These are phyloP conservation scores for Lippia alba DNA, from an alignment of 305 asterid genomes.

Conservation along the genomic window DNA sequence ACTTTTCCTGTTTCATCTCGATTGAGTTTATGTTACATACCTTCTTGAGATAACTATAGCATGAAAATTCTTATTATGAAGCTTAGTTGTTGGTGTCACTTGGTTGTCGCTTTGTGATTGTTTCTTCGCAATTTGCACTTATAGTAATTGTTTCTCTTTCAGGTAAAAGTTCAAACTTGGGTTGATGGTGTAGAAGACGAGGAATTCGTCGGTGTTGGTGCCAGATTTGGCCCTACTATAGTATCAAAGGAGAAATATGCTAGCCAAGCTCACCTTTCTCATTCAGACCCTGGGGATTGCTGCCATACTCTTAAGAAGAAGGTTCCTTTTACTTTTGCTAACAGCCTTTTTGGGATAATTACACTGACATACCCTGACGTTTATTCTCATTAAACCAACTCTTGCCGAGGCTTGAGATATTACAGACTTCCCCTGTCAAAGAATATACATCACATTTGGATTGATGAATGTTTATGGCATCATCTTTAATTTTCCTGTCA, in stretches of 20 bases:
- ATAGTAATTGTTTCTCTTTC: not conserved
- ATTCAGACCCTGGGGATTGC: conserved; percentile 81
- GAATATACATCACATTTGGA: too few relatives aligned
- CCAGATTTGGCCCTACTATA: conserved; percentile 86
- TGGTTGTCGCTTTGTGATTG: conserved; percentile 30
- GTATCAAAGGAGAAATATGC: conserved; percentile 97
- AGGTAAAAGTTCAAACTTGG: conserved; percentile 91
- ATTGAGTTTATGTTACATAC: conserved; percentile 1
- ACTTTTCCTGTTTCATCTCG: not conserved
- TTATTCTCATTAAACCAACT: too few relatives aligned
- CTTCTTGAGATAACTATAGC: not conserved
- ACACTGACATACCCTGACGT: too few relatives aligned
- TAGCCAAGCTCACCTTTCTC: conserved; percentile 63
- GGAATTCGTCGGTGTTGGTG: conserved; percentile 97
- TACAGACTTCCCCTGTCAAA: too few relatives aligned
- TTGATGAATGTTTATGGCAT: too few relatives aligned
- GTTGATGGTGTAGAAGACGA: conserved; percentile 74
- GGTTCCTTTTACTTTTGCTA: conserved; percentile 42
- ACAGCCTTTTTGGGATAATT: not conserved
- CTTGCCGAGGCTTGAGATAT: too few relatives aligned
- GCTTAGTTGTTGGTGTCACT: conserved; percentile 30
- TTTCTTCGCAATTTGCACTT: not conserved
- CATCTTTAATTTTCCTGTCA: too few relatives aligned
- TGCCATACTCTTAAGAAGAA: conserved; percentile 72
- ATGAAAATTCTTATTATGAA: not conserved